phyloP scores from a whole-genome alignment of 352 stramenopile species.

The Phytophthora boehmeriae region DNA sequence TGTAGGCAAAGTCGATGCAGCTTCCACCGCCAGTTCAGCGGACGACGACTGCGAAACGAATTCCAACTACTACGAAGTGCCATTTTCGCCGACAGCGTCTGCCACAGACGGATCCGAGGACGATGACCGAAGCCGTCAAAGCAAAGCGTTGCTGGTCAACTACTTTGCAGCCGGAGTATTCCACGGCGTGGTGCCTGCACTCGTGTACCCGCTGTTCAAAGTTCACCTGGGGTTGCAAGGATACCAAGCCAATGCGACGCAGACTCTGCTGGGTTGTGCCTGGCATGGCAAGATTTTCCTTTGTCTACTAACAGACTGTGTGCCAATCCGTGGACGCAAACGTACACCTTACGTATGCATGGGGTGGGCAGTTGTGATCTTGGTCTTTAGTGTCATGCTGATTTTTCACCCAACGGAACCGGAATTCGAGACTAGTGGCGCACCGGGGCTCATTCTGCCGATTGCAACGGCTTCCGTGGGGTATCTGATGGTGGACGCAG shows the following conservation, averaged over 20 bases:
- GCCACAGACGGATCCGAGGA: slow-evolving; percentile 9
- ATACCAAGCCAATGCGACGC: slow-evolving; percentile 65
- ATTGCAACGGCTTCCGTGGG: slow-evolving; percentile 58
- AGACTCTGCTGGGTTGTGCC: slow-evolving; percentile 64
- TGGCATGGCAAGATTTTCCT: slow-evolving; percentile 75
- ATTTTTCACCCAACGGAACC: slow-evolving; percentile 29
- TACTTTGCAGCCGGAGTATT: slow-evolving; percentile 76
- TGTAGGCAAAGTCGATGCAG: slow-evolving; percentile 24
- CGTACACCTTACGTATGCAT: slow-evolving; percentile 76
- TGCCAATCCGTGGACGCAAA: slow-evolving; percentile 59
- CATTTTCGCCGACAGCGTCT: slow-evolving; percentile 15
- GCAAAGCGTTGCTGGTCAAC: slow-evolving; percentile 59
- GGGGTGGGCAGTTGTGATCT: slow-evolving; percentile 51
- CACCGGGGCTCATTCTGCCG: slow-evolving; percentile 57
- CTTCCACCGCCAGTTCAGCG: slow-evolving; percentile 27
- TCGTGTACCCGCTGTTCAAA: slow-evolving; percentile 82
- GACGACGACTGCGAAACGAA: slow-evolving; percentile 11
- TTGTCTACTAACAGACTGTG: slow-evolving; percentile 65
- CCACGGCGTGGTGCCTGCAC: slow-evolving; percentile 64
- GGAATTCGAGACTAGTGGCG: slow-evolving; percentile 14
- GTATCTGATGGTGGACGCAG: slow-evolving; percentile 63
- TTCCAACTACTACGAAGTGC: slow-evolving; percentile 19
- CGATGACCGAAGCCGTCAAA: slow-evolving; percentile 17
- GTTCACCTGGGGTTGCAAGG: slow-evolving; percentile 67
- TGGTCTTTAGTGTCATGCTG: slow-evolving; percentile 43